Evolutionary conservation across 2,329 filamentous ascomycete genomes (phyloP).

Genomic region (Aspergillus melleus): DNA sequence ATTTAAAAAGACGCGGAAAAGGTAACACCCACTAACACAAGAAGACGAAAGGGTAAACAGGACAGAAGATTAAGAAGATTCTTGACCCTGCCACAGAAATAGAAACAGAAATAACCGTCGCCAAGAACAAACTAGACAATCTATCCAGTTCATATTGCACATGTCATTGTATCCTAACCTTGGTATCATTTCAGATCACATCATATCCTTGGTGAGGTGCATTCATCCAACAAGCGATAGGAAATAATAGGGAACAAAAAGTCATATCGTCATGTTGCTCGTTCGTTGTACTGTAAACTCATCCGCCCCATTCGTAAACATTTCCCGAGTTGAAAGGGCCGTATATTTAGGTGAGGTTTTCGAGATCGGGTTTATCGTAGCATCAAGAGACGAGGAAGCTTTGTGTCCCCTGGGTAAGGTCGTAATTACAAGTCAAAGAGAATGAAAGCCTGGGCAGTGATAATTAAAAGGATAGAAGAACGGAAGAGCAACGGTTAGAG

Average conservation of each 20-base stretch:
- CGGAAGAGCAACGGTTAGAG: not conserved
- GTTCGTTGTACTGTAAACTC: not conserved
- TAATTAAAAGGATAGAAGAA: constrained; percentile 1
- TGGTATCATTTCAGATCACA: constrained; percentile 6
- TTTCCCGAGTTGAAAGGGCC: not conserved
- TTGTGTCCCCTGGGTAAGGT: not conserved
- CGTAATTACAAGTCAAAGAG: not conserved
- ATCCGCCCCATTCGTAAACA: constrained; percentile 1
- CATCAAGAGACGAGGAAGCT: not conserved
- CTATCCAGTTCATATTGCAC: not conserved
- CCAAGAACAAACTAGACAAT: not conserved
- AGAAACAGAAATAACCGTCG: not conserved
- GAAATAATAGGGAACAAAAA: not conserved
- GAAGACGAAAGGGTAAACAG: not conserved
- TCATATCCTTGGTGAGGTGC: constrained; percentile 1
- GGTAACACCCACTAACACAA: not conserved
- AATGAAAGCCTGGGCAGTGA: not conserved
- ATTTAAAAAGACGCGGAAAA: not conserved
- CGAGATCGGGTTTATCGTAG: constrained; percentile 4
- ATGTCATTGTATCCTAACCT: constrained; percentile 1
- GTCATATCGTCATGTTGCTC: not conserved
- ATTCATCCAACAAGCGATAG: constrained; percentile 9
- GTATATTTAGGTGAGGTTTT: constrained; percentile 5
- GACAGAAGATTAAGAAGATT: constrained; percentile 3
- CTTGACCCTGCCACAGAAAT: not conserved